Evolutionary conservation across 169 alveolate species (phyloP).

Genomic region (Eimeria acervulina): DNA sequence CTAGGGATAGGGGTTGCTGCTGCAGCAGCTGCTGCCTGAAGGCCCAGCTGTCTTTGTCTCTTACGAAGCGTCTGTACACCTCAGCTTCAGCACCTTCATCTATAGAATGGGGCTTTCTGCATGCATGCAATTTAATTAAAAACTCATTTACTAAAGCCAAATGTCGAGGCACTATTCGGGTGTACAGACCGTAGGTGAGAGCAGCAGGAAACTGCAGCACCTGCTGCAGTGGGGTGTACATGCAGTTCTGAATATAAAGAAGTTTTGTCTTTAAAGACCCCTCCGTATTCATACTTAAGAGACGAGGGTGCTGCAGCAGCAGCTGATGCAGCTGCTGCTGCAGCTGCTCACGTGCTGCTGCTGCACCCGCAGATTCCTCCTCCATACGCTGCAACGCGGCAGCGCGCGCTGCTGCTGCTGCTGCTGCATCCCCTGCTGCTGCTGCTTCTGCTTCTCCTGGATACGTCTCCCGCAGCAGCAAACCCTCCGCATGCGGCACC

Average conservation of each 20-base stretch:
- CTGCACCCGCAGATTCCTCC: background rate
- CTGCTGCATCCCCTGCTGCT: slow-evolving; percentile 30
- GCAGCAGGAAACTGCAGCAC: slow-evolving; percentile 77
- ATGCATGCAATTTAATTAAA: background rate
- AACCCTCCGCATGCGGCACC: slow-evolving; percentile 24
- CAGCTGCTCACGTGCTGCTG: slow-evolving; percentile 47
- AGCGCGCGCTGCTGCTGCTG: slow-evolving; percentile 49
- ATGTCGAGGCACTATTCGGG: slow-evolving; percentile 80
- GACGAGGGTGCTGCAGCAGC: slow-evolving; percentile 51
- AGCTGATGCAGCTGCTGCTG: slow-evolving; percentile 57
- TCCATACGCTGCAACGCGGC: slow-evolving; percentile 13
- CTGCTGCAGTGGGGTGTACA: slow-evolving; percentile 69
- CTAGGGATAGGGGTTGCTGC: slow-evolving; percentile 10
- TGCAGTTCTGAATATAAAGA: slow-evolving; percentile 73
- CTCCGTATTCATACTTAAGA: slow-evolving; percentile 30
- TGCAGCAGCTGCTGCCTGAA: slow-evolving; percentile 73
- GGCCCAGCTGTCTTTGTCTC: background rate
- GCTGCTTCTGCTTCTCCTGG: slow-evolving; percentile 32
- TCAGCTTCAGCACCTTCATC: background rate
- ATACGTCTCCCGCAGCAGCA: slow-evolving; percentile 32
- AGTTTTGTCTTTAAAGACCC: slow-evolving; percentile 71
- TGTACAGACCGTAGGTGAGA: slow-evolving; percentile 77
- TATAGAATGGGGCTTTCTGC: background rate
- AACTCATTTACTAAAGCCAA: slow-evolving; percentile 70
- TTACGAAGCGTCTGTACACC: background rate